A percentile compares a stretch with the other conserved stretches of the same genome.
Evolutionary conservation across 306 rosid species (phyloP).

Genomic region (Luffa aegyptiaca): DNA sequence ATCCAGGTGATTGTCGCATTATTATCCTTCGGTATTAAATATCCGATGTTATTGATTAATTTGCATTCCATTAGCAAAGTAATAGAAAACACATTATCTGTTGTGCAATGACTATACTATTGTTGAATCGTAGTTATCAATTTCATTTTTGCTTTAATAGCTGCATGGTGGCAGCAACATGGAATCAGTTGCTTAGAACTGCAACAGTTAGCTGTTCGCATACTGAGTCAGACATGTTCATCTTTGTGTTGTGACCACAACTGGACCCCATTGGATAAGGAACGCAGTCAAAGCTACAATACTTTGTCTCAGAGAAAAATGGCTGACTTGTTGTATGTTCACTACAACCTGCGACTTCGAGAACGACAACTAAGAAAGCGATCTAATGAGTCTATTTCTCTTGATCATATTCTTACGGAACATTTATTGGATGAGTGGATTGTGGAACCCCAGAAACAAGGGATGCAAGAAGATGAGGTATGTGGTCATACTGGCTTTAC

Average conservation of each 20-base stretch:
- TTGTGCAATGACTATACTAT: neutral
- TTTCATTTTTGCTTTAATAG: constrained; percentile 29
- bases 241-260: constrained; percentile 67
- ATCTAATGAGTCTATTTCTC: constrained; percentile 37
- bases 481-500: neutral
- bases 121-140: constrained; percentile 11
- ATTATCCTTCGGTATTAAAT: constrained; percentile 7
- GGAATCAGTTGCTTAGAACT: constrained; percentile 92
- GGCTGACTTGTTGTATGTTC: constrained; percentile 63
- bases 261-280: constrained; percentile 66
- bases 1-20: constrained; percentile 49
- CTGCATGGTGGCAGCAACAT: constrained; percentile 99
- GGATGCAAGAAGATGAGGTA: constrained; percentile 59
- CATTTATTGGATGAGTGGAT: constrained; percentile 70
- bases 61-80: neutral
- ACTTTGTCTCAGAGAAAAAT: constrained; percentile 60
- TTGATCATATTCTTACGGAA: constrained; percentile 38
- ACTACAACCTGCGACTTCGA: constrained; percentile 81
- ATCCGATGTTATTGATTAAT: neutral
- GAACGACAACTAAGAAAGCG: constrained; percentile 69
- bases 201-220: constrained; percentile 80
- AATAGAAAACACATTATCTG: neutral
- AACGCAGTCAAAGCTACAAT: constrained; percentile 44
- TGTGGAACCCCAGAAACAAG: constrained; percentile 39
- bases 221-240: constrained; percentile 90